Conservation (phyloP, 2,329 filamentous ascomycete species). For the Dothistroma pini region DNA sequence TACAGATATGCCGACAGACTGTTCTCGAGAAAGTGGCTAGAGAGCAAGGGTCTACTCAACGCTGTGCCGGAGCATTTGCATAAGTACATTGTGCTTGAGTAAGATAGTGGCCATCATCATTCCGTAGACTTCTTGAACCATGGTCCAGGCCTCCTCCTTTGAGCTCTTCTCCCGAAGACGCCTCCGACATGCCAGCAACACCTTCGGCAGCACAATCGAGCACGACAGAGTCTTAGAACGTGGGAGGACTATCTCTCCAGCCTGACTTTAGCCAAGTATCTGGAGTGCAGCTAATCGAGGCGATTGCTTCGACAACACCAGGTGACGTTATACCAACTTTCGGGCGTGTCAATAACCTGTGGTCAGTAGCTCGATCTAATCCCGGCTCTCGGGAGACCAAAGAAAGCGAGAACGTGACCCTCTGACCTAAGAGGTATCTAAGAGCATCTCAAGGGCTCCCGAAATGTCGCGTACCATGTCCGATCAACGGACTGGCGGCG, state of each 20-base stretch:
- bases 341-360: too few relatives aligned
- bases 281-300: too few relatives aligned
- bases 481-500: not conserved
- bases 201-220: too few relatives aligned
- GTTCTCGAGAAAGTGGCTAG: conserved; percentile 88
- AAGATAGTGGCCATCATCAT: conserved; percentile 8
- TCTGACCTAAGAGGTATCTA: not conserved
- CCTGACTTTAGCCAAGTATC: too few relatives aligned
- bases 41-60: conserved; percentile 74
- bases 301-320: too few relatives aligned
- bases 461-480: not conserved
- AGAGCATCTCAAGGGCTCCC: not conserved
- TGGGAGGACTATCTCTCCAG: too few relatives aligned
- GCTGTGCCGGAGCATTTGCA: conserved; percentile 80
- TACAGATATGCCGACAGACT: conserved; percentile 93
- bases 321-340: too few relatives aligned
- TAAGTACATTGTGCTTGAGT: conserved; percentile 93
- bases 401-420: not conserved
- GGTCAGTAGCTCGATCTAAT: too few relatives aligned
- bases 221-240: too few relatives aligned
- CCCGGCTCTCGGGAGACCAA: too few relatives aligned
- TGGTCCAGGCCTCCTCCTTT: not conserved
- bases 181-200: not conserved
- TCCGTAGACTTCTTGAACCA: not conserved
- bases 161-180: not conserved